Evolutionary conservation across 495 filamentous ascomycete genomes (phyloP).

Genomic region (Daldinia bambusicola): DNA sequence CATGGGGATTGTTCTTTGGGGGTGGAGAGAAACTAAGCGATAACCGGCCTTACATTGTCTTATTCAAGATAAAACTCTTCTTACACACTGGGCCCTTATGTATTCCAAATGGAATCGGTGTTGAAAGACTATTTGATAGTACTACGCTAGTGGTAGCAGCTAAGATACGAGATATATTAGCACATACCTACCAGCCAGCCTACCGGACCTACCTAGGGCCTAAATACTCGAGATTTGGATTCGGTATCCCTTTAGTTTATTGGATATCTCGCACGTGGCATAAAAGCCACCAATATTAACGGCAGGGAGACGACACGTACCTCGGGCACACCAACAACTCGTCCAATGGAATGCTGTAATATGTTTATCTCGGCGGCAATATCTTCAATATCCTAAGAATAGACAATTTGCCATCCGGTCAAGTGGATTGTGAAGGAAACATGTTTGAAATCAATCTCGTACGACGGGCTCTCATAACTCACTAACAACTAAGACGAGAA

Average conservation of each 20-base stretch:
- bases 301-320: not conserved
- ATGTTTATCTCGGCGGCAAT: slow-evolving; percentile 8
- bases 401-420: slow-evolving; percentile 6
- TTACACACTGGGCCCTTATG: not conserved
- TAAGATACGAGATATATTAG: not conserved
- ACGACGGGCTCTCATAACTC: not conserved
- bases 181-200: not conserved
- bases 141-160: not conserved
- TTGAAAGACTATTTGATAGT: slow-evolving; percentile 9
- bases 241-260: slow-evolving; percentile 7
- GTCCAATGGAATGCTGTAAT: slow-evolving; percentile 16
- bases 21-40: slow-evolving; percentile 1
- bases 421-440: slow-evolving; percentile 14
- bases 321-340: slow-evolving; percentile 3
- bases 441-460: not conserved
- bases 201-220: no score
- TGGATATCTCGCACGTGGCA: not conserved
- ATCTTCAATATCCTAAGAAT: not conserved
- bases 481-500: slow-evolving; percentile 11
- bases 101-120: not conserved
- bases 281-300: not conserved
- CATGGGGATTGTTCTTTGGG: slow-evolving; percentile 18
- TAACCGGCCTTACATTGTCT: slow-evolving; percentile 12
- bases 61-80: not conserved
- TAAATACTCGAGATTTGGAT: slow-evolving; percentile 2